Evolutionary conservation across 1,284 basidiomycete species (phyloP), one percentile per base, ranked within the genome.

Genomic region (Moniliella sp.): DNA sequence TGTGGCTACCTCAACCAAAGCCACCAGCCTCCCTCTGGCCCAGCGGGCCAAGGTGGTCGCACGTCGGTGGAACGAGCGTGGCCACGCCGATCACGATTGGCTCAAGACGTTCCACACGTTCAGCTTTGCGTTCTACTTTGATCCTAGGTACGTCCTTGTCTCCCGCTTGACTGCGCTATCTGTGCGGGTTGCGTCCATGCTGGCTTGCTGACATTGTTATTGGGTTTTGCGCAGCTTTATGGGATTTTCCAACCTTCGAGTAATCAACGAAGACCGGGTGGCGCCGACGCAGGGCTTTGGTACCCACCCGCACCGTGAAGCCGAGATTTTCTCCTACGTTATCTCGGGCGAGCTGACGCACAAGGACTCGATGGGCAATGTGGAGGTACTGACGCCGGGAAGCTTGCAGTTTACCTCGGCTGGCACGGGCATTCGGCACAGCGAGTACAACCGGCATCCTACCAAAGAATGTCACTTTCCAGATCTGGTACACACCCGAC

Each of bases 231-330:
- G n/a, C 3, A 34, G 61, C 1, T 71, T 75, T 43, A 64, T 70
- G 25, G 16, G 40, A 4, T 68, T 64, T 38, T 65, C 64, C 2
- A 39, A 54, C 23, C 48, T 68, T 2, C 47, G 66, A 31, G 68
- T 70, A 4, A 66, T 93, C 58, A 93, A 91, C 62, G 84, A 91
- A 61, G 84, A 91, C 51, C 72, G 81, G 18, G 80, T 91, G 15
- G 70, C 70, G 2, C 65, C 78, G 3, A 55, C 63, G 3, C 75
- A 72, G 4, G 86, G 84, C n/a, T 93, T 93, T 47, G 81, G 78
- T 3, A 75, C 73, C 0, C 83, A 93, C 42, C 69, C 58, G 5
- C 86, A 93, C 57, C 66, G 71, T n/a, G n/a, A n/a, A n/a, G n/a
- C n/a, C n/a, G n/a, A n/a, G 18, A 35, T 44, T 26, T 91, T 86